These are phyloP conservation scores for Chara braunii DNA, from an alignment of 139 green algal genomes.

Conservation along the genomic window DNA sequence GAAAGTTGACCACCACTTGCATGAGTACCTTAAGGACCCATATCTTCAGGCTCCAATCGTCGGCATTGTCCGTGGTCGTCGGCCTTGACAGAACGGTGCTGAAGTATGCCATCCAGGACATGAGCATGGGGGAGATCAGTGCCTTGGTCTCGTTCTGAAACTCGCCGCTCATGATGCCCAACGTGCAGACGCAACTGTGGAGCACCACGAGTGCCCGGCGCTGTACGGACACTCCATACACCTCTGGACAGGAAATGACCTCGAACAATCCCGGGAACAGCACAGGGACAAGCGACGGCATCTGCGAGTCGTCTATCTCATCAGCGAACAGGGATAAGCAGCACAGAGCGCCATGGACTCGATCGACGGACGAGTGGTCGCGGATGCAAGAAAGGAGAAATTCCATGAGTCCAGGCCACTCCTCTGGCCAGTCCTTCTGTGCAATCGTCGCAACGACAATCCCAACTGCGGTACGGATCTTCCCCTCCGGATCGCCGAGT, in stretches of 20 bases:
- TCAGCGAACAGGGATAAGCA: conserved; percentile 69
- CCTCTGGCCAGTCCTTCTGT: conserved; percentile 57
- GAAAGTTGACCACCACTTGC: no score
- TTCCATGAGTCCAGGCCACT: conserved; percentile 62
- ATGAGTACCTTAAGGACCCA: no score
- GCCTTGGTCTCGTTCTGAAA: conserved; percentile 44
- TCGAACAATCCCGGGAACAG: conserved; percentile 56
- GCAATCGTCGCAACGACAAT: conserved; percentile 68
- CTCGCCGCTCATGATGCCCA: conserved; percentile 48
- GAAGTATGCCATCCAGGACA: background rate
- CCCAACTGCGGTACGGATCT: conserved; percentile 63
- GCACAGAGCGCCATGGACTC: conserved; percentile 64
- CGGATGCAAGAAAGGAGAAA: no score
- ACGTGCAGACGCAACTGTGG: conserved; percentile 46
- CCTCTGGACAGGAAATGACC: conserved; percentile 46
- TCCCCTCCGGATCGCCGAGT: conserved; percentile 50
- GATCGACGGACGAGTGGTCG: background rate
- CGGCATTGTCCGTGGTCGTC: background rate
- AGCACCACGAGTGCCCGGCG: conserved; percentile 56
- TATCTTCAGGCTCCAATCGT: conserved; percentile 1
- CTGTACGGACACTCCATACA: conserved; percentile 34
- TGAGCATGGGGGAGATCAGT: conserved; percentile 16
- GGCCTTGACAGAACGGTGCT: background rate
- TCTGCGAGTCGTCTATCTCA: conserved; percentile 70
- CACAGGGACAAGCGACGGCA: conserved; percentile 46